Evolutionary conservation across 2,329 filamentous ascomycete genomes (phyloP).

Genomic region (Pestalotiopsis fici): DNA sequence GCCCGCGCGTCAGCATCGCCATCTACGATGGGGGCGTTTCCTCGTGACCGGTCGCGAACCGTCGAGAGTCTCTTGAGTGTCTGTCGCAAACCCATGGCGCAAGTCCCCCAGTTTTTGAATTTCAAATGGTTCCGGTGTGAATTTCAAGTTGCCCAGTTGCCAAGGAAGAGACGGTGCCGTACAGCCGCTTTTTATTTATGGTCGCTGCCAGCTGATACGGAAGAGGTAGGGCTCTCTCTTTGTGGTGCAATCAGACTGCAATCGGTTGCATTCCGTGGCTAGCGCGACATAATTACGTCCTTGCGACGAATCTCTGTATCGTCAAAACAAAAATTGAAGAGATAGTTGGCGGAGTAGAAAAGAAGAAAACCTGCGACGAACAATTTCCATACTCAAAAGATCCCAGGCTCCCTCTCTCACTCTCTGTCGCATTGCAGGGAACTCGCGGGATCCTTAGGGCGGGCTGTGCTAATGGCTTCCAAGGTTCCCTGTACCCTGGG

Average conservation of each 20-base stretch:
- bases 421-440: neutral
- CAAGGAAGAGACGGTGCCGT: no score
- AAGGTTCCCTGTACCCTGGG: neutral
- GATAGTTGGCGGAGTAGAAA: neutral
- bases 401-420: neutral
- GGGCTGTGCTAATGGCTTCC: neutral
- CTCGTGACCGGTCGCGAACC: neutral
- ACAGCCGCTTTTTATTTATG: no score
- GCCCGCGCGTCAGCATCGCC: neutral
- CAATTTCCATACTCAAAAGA: neutral
- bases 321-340: no score
- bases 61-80: neutral
- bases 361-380: neutral
- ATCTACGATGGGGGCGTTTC: neutral
- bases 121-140: neutral
- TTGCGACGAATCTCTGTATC: no score
- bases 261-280: no score
- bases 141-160: no score
- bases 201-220: no score
- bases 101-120: neutral
- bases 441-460: neutral
- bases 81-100: slow-evolving; percentile 8
- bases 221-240: no score
- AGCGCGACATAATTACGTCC: no score
- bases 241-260: no score